Conservation (phyloP, 768 basidiomycete genomes). For the Obba rivulosa region DNA sequence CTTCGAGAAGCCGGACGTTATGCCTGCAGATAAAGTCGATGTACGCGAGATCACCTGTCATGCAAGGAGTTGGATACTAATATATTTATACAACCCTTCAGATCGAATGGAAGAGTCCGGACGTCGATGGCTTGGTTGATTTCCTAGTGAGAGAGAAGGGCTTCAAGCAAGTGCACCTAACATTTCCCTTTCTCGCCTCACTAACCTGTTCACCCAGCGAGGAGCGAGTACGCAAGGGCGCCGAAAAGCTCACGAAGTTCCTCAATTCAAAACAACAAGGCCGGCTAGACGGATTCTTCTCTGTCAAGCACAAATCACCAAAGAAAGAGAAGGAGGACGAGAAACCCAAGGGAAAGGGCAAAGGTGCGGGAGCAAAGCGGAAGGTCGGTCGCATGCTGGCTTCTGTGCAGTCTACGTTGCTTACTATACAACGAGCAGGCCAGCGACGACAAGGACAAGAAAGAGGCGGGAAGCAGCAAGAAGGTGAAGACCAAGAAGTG, state of each 20-base stretch:
- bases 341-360: constrained; percentile 27
- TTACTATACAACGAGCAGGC: background rate
- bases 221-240: constrained; percentile 93
- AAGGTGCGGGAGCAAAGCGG: constrained; percentile 37
- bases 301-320: constrained; percentile 59
- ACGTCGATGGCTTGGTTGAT: constrained; percentile 88
- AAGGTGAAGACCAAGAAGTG: constrained; percentile 39
- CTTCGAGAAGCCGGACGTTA: constrained; percentile 87
- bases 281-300: constrained; percentile 93
- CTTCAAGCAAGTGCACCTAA: constrained; percentile 71
- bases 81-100: constrained; percentile 30
- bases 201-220: constrained; percentile 50
- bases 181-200: background rate
- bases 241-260: constrained; percentile 86
- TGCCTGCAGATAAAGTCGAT: constrained; percentile 80
- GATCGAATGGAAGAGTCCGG: constrained; percentile 94
- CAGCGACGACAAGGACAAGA: constrained; percentile 30
- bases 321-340: constrained; percentile 38
- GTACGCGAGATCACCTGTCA: constrained; percentile 33
- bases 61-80: background rate
- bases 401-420: background rate
- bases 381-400: constrained; percentile 36
- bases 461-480: constrained; percentile 28
- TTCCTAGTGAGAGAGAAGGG: constrained; percentile 95
- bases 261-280: constrained; percentile 93